A percentile compares a stretch with the other conserved stretches of the same genome.
These are phyloP conservation scores for Ziziphus jujuba DNA, from an alignment of 306 rosid species.

Conservation along the genomic window DNA sequence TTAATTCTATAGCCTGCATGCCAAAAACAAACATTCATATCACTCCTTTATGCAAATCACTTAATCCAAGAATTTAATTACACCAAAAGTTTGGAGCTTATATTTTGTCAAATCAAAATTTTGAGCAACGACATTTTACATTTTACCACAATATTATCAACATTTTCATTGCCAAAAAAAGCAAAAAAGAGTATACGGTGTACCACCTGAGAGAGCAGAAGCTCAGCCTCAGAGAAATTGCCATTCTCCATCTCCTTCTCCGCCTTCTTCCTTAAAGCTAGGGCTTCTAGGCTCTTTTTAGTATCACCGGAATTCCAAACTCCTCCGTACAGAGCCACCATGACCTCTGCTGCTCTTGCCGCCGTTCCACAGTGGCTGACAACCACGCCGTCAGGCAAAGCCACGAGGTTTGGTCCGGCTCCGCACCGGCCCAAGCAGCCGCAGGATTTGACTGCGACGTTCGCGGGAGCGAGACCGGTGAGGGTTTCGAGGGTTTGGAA, in stretches of 20 bases:
- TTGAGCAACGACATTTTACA: too few species aligned
- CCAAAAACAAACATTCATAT: conserved; percentile 13
- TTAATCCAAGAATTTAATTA: background rate
- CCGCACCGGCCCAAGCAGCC: conserved; percentile 84
- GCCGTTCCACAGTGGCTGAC: conserved; percentile 67
- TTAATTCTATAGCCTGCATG: conserved; percentile 77
- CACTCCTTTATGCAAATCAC: background rate
- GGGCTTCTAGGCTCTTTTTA: conserved; percentile 64
- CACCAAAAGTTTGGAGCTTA: background rate
- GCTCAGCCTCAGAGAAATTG: conserved; percentile 60
- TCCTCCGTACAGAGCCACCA: conserved; percentile 19
- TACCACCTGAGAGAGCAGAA: conserved; percentile 70
- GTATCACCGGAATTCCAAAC: conserved; percentile 20
- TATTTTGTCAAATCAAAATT: too few species aligned
- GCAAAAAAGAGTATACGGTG: background rate
- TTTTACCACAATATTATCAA: too few species aligned
- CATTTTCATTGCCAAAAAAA: too few species aligned
- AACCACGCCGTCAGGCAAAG: conserved; percentile 52
- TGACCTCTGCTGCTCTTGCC: conserved; percentile 63
- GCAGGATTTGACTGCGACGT: conserved; percentile 52
- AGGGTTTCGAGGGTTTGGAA: conserved; percentile 69
- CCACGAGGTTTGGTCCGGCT: conserved; percentile 71
- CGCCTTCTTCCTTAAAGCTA: conserved; percentile 73
- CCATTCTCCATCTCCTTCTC: conserved; percentile 38
- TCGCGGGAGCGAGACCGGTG: conserved; percentile 60